Evolutionary conservation across 208 protist genomes (phyloP).

Genomic region (Leishmania gerbilli): DNA sequence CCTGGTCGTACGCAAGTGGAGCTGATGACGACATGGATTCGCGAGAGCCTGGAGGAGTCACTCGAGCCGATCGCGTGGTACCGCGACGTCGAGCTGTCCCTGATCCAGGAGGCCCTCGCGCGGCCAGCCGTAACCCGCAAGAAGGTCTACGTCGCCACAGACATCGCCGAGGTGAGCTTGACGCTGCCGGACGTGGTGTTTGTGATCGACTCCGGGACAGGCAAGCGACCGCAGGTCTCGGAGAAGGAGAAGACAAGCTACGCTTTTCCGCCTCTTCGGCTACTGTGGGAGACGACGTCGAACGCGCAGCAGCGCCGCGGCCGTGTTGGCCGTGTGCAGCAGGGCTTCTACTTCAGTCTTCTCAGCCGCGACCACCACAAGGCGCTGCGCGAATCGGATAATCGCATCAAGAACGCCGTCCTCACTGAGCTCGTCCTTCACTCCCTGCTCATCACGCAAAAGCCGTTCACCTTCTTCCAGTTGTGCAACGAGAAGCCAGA

Average conservation of each 20-base stretch:
- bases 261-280: conserved; percentile 73
- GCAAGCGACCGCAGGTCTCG: conserved; percentile 72
- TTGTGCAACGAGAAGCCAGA: conserved; percentile 75
- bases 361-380: conserved; percentile 44
- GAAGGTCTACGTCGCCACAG: conserved; percentile 95
- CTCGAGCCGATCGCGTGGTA: conserved; percentile 88
- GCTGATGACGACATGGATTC: conserved; percentile 52
- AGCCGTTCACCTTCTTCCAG: conserved; percentile 63
- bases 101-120: conserved; percentile 92
- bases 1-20: conserved; percentile 84
- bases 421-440: conserved; percentile 82
- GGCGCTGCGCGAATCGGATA: conserved; percentile 34
- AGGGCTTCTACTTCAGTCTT: conserved; percentile 89
- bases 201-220: conserved; percentile 95
- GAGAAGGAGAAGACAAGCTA: conserved; percentile 51
- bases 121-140: conserved; percentile 75
- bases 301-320: conserved; percentile 77
- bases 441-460: conserved; percentile 65
- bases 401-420: conserved; percentile 64
- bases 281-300: conserved; percentile 73
- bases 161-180: conserved; percentile 97
- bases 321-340: conserved; percentile 82
- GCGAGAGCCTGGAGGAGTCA: conserved; percentile 63
- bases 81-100: conserved; percentile 74
- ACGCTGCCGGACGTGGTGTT: conserved; percentile 96